phyloP scores from a whole-genome alignment of 2,329 filamentous ascomycete species.

The Botryotinia narcissicola region DNA sequence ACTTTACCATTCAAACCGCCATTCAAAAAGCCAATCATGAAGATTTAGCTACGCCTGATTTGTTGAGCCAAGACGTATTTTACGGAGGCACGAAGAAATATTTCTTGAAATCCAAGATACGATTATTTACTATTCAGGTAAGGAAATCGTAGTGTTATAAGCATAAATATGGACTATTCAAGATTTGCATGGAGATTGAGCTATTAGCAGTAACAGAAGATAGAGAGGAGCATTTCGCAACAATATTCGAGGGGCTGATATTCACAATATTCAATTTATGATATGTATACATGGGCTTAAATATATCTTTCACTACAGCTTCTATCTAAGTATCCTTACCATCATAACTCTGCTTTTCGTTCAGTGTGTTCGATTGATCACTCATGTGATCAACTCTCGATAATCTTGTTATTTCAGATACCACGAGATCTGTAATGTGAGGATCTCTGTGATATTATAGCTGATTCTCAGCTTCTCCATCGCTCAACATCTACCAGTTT shows the following conservation, averaged over 20 bases:
- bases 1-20: constrained; percentile 18
- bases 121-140: neutral
- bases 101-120: neutral
- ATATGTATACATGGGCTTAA: neutral
- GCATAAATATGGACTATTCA: neutral
- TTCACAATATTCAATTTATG: neutral
- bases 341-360: neutral
- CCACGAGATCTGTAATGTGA: neutral
- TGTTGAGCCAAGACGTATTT: neutral
- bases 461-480: neutral
- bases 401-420: neutral
- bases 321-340: neutral
- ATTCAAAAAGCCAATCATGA: constrained; percentile 10
- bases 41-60: neutral
- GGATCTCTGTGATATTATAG: neutral
- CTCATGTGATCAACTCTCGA: too few species aligned
- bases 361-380: neutral
- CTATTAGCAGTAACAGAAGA: neutral
- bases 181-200: neutral
- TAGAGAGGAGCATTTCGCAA: neutral
- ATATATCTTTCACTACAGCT: neutral
- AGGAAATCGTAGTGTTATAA: neutral
- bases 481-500: neutral
- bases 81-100: neutral
- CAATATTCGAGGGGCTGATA: neutral